These are phyloP conservation scores for Inosperma sp. DNA, from an alignment of 768 basidiomycete species.

Conservation along the genomic window DNA sequence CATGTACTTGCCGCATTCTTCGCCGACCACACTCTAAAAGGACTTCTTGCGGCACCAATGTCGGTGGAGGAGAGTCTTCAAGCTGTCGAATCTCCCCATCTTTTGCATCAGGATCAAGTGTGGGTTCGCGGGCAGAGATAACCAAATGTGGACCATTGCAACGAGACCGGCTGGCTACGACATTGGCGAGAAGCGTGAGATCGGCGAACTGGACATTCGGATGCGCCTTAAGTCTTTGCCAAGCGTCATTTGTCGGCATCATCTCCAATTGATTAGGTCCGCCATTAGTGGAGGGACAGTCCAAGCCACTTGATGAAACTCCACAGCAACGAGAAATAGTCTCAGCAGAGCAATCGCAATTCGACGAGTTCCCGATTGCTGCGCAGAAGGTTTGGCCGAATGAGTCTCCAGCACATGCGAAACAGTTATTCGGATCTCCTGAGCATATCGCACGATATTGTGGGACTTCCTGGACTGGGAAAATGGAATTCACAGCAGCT, in stretches of 20 bases:
- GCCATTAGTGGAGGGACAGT: conserved; percentile 20
- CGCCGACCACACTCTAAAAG: conserved; percentile 59
- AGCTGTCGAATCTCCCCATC: conserved; percentile 1
- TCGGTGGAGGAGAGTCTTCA: conserved; percentile 38
- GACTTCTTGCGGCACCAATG: conserved; percentile 57
- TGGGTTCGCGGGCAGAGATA: conserved; percentile 37
- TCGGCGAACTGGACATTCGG: conserved; percentile 86
- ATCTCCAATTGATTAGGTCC: conserved; percentile 38
- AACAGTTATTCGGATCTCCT: conserved; percentile 82
- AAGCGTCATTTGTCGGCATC: conserved; percentile 78
- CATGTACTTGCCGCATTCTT: conserved; percentile 61
- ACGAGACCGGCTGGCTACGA: conserved; percentile 77
- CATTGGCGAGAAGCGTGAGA: conserved; percentile 78
- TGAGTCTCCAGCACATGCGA: conserved; percentile 78
- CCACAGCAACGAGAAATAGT: conserved; percentile 20
- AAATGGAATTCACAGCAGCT: conserved; percentile 44
- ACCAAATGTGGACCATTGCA: conserved; percentile 69
- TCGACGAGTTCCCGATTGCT: conserved; percentile 58
- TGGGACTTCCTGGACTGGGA: conserved; percentile 41
- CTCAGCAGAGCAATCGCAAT: conserved; percentile 40
- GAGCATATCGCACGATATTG: conserved; percentile 50
- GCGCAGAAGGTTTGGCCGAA: conserved; percentile 88
- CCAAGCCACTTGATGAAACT: conserved; percentile 20
- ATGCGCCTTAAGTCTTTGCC: conserved; percentile 81
- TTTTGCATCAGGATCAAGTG: neutral